Conservation (phyloP, 768 basidiomycete genomes). For the Stropharia rugosoannulata region DNA sequence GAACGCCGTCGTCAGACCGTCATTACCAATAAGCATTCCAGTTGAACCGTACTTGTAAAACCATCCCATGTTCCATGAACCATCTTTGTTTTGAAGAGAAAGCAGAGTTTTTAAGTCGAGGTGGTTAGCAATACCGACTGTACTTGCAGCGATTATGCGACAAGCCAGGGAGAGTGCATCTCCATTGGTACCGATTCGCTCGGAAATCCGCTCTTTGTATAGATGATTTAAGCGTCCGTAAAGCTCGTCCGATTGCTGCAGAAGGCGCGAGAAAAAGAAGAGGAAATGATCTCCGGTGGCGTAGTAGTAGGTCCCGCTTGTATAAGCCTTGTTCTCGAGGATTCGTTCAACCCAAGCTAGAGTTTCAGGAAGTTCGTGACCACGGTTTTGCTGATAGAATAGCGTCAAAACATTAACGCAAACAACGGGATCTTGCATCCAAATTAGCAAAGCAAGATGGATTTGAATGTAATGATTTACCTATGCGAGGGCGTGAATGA, state of each 20-base stretch:
- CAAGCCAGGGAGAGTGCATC: conserved; percentile 51
- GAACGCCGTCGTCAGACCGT: conserved; percentile 53
- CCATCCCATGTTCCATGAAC: conserved; percentile 56
- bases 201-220: conserved; percentile 6
- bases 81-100: conserved; percentile 50
- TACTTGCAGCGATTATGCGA: conserved; percentile 47
- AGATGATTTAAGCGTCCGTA: background rate
- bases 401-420: conserved; percentile 15
- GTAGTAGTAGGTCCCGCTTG: conserved; percentile 16
- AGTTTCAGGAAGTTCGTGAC: conserved; percentile 10
- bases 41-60: conserved; percentile 54
- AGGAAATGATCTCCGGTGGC: conserved; percentile 13
- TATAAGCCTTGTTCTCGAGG: conserved; percentile 12
- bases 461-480: background rate
- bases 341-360: conserved; percentile 14
- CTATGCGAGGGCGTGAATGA: conserved; percentile 4
- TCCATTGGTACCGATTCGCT: conserved; percentile 9
- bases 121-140: conserved; percentile 39
- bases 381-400: conserved; percentile 12
- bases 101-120: conserved; percentile 45
- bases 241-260: conserved; percentile 1
- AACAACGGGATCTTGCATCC: conserved; percentile 11
- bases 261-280: conserved; percentile 14
- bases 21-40: conserved; percentile 49
- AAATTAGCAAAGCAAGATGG: background rate